Conservation (phyloP, 106 monocot genomes). For the Narthecium ossifragum region DNA sequence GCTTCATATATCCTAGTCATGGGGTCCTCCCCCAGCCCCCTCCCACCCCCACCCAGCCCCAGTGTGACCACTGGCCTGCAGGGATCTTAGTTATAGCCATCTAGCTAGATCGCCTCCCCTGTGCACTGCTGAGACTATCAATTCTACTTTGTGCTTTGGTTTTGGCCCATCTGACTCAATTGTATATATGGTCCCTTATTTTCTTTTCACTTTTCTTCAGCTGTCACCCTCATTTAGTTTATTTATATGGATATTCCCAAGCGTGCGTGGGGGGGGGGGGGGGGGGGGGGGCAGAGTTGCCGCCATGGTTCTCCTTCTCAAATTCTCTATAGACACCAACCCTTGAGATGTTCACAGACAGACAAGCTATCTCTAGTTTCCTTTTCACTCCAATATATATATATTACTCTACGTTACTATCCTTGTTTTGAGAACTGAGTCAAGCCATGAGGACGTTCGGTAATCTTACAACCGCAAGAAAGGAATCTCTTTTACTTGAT, state of each 20-base stretch:
- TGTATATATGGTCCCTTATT: background rate
- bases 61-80: background rate
- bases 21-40: background rate
- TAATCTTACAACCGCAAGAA: too few species aligned
- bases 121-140: too few species aligned
- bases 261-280: background rate
- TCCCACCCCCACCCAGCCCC: background rate
- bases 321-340: background rate
- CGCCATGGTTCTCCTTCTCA: background rate
- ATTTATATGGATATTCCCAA: slow-evolving; percentile 1
- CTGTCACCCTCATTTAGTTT: background rate
- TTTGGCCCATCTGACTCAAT: background rate
- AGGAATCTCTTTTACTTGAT: too few species aligned
- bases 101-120: too few species aligned
- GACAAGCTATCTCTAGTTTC: background rate
- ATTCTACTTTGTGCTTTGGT: background rate
- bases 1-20: too few species aligned
- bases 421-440: background rate
- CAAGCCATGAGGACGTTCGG: too few species aligned
- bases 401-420: background rate
- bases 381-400: background rate
- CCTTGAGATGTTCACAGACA: background rate
- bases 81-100: too few species aligned
- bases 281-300: too few species aligned
- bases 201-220: background rate